phyloP scores from a whole-genome alignment of 345 rosid species.

The Cardamine resedifolia region DNA sequence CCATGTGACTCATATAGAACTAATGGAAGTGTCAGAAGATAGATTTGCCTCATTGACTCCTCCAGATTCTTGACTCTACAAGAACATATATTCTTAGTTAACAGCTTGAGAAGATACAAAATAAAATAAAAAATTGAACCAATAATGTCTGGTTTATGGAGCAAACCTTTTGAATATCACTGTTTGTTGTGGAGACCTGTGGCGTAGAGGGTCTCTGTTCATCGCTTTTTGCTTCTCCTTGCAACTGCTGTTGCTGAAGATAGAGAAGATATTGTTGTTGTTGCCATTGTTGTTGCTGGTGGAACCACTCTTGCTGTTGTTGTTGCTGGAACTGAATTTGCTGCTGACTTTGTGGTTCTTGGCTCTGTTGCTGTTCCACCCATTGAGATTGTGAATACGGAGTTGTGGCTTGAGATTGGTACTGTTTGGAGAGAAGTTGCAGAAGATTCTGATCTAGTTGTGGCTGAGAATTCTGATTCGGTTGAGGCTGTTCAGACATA shows the following conservation, averaged over 20 bases:
- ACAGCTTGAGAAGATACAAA: neutral
- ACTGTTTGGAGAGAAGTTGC: slow-evolving; percentile 26
- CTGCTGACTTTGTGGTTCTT: slow-evolving; percentile 48
- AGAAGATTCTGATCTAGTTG: slow-evolving; percentile 38
- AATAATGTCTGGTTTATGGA: neutral
- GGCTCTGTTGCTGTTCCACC: slow-evolving; percentile 40
- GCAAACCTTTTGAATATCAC: slow-evolving; percentile 36
- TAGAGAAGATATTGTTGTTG: slow-evolving; percentile 20
- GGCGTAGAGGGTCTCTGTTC: slow-evolving; percentile 34
- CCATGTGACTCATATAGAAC: slow-evolving; percentile 22
- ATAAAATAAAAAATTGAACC: neutral
- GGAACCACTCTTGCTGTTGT: slow-evolving; percentile 42
- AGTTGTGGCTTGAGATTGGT: slow-evolving; percentile 31
- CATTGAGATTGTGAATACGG: slow-evolving; percentile 35
- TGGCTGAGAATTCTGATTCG: slow-evolving; percentile 27
- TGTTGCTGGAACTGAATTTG: slow-evolving; percentile 39
- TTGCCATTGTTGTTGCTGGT: slow-evolving; percentile 41
- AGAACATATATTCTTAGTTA: neutral
- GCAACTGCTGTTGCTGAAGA: slow-evolving; percentile 38
- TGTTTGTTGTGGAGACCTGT: slow-evolving; percentile 32
- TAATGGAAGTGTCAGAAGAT: slow-evolving; percentile 34
- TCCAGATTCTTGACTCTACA: slow-evolving; percentile 35
- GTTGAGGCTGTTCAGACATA: slow-evolving; percentile 47
- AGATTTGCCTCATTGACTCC: slow-evolving; percentile 12
- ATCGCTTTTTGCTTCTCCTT: slow-evolving; percentile 36